Conservation (phyloP, 2,329 filamentous ascomycete species). For the Alternaria arborescens region DNA sequence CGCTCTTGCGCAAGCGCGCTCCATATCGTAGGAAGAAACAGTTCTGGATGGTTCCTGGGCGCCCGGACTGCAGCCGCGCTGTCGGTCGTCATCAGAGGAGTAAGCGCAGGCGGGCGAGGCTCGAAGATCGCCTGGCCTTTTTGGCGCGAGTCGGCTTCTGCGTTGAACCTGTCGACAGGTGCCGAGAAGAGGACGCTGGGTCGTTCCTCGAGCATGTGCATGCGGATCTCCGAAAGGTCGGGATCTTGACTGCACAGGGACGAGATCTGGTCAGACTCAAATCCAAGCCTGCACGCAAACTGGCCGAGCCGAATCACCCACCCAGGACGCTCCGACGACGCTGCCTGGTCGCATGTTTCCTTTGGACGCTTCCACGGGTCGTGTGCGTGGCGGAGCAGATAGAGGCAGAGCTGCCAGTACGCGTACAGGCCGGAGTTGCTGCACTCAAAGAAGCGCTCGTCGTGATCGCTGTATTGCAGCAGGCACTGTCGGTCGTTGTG, state of each 20-base stretch:
- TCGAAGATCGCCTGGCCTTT: conserved; percentile 12
- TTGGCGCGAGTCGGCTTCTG: conserved; percentile 1
- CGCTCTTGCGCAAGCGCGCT: conserved; percentile 8
- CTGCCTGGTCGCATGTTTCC: not conserved
- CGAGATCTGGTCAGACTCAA: conserved; percentile 10
- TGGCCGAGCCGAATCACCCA: conserved; percentile 5
- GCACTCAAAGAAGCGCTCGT: conserved; percentile 10
- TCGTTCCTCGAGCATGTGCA: conserved; percentile 9
- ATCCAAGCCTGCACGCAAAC: conserved; percentile 5
- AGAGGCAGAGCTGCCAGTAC: conserved; percentile 24
- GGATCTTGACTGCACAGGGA: conserved; percentile 10
- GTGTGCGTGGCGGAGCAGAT: conserved; percentile 5
- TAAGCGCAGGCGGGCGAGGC: conserved; percentile 2
- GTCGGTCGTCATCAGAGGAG: conserved; percentile 10
- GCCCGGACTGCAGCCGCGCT: not conserved
- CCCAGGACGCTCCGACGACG: not conserved
- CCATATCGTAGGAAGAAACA: conserved; percentile 16
- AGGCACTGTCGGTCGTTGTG: not conserved
- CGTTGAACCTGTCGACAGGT: conserved; percentile 1
- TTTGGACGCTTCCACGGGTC: not conserved
- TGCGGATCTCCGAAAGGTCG: conserved; percentile 10
- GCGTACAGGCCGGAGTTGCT: conserved; percentile 3
- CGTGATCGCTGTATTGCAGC: conserved; percentile 12
- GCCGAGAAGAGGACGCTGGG: conserved; percentile 1
- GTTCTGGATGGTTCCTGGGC: not conserved